Percentiles rank a stretch among this genome's conserved stretches.
These are phyloP conservation scores for Helicocarpus griseus DNA, from an alignment of 2,329 filamentous ascomycete species.

Conservation along the genomic window DNA sequence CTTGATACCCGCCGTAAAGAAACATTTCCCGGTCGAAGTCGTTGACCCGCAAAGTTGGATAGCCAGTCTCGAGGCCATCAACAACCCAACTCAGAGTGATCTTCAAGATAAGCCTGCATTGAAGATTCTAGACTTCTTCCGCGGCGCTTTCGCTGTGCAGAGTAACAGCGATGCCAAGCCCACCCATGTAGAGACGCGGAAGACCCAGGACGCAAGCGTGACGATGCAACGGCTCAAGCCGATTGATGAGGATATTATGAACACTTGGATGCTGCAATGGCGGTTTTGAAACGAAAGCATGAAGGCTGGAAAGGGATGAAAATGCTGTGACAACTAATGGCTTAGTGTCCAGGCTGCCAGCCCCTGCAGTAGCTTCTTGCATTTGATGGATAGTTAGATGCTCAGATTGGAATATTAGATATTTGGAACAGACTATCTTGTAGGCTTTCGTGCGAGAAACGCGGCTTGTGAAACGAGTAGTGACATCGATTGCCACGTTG, in stretches of 20 bases:
- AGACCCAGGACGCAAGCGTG: constrained; percentile 31
- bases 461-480: too few relatives aligned
- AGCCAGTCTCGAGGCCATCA: constrained; percentile 33
- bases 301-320: background rate
- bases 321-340: background rate
- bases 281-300: background rate
- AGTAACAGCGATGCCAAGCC: constrained; percentile 15
- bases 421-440: too few relatives aligned
- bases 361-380: too few relatives aligned
- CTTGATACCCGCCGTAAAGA: constrained; percentile 33
- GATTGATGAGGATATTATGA: constrained; percentile 37
- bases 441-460: too few relatives aligned
- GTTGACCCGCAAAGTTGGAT: constrained; percentile 41
- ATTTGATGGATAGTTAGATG: too few relatives aligned
- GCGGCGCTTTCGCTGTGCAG: constrained; percentile 19
- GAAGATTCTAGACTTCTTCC: constrained; percentile 45
- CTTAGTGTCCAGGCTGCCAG: background rate
- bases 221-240: constrained; percentile 34
- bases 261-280: constrained; percentile 23
- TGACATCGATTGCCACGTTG: too few relatives aligned
- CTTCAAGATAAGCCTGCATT: constrained; percentile 40
- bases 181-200: constrained; percentile 32
- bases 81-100: constrained; percentile 25
- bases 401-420: too few relatives aligned
- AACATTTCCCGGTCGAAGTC: constrained; percentile 32